A percentile compares a stretch with the other conserved stretches of the same genome.
These are phyloP conservation scores for Hawksworthiomyces lignivorus DNA, from an alignment of 2,329 filamentous ascomycete genomes.

Conservation along the genomic window DNA sequence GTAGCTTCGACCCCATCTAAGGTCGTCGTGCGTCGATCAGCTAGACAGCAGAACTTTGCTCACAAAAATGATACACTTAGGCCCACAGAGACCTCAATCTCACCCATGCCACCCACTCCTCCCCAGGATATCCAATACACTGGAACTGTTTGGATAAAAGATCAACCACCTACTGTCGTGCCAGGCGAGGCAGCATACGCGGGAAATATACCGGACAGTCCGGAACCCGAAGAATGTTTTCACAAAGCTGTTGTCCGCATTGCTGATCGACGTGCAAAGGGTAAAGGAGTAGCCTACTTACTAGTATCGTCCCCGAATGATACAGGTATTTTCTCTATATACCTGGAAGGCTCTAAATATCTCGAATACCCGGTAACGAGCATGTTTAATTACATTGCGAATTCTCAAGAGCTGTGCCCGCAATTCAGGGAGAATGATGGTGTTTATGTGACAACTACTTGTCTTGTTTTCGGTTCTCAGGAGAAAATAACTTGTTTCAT, in stretches of 20 bases:
- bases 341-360: conserved; percentile 11
- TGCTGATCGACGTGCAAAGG: conserved; percentile 10
- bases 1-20: too few species aligned
- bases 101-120: background rate
- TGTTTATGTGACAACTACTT: conserved; percentile 10
- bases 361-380: conserved; percentile 12
- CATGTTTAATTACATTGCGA: conserved; percentile 15
- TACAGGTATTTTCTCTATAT: conserved; percentile 8
- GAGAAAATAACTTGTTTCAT: conserved; percentile 11
- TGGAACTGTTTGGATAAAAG: too few species aligned
- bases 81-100: too few species aligned
- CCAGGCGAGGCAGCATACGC: too few species aligned
- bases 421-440: conserved; percentile 15
- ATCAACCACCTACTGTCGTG: background rate
- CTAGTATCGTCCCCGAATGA: conserved; percentile 1
- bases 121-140: too few species aligned
- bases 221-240: background rate
- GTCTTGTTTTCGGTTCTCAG: conserved; percentile 9
- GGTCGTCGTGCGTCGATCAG: too few species aligned
- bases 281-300: conserved; percentile 9
- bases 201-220: too few species aligned
- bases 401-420: conserved; percentile 7
- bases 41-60: too few species aligned
- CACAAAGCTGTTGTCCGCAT: conserved; percentile 10
- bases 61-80: too few species aligned